A percentile compares a stretch with the other conserved stretches of the same genome.
phyloP scores from a whole-genome alignment of 2,329 filamentous ascomycete species.

The Trichoderma arundinaceum region DNA sequence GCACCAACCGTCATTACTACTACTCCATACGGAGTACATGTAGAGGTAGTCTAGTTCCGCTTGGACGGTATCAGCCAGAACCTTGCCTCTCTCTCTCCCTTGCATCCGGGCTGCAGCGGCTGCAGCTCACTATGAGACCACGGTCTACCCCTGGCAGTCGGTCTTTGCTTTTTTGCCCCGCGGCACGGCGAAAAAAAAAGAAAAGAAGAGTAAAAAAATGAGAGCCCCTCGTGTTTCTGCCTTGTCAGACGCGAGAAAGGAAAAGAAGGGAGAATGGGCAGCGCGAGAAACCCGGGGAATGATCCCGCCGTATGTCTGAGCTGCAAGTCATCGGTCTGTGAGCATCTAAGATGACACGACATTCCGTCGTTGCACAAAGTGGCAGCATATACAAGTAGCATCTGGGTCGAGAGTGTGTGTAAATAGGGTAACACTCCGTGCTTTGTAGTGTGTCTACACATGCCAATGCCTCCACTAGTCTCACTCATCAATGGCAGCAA shows the following conservation, averaged over 20 bases:
- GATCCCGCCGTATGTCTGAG: slow-evolving; percentile 23
- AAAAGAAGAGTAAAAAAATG: too few species aligned
- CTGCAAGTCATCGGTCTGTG: slow-evolving; percentile 24
- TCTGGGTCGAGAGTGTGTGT: too few species aligned
- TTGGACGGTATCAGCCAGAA: slow-evolving; percentile 7
- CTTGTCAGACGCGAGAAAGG: background rate
- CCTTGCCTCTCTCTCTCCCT: background rate
- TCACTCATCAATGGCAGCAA: background rate
- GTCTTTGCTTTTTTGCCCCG: background rate
- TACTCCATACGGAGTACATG: too few species aligned
- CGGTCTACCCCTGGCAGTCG: slow-evolving; percentile 7
- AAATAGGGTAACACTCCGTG: too few species aligned
- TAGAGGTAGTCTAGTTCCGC: background rate
- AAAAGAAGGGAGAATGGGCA: background rate
- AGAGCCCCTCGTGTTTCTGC: slow-evolving; percentile 20
- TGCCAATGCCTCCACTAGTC: too few species aligned
- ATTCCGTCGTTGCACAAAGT: too few species aligned
- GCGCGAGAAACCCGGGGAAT: slow-evolving; percentile 8
- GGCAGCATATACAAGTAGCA: too few species aligned
- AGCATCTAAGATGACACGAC: background rate
- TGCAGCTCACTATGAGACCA: slow-evolving; percentile 12
- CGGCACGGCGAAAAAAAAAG: background rate
- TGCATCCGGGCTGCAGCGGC: slow-evolving; percentile 25
- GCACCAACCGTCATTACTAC: background rate
- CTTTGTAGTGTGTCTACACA: too few species aligned